Conservation (phyloP, 441 rosid genomes). For the Dalechampia spathulata region DNA sequence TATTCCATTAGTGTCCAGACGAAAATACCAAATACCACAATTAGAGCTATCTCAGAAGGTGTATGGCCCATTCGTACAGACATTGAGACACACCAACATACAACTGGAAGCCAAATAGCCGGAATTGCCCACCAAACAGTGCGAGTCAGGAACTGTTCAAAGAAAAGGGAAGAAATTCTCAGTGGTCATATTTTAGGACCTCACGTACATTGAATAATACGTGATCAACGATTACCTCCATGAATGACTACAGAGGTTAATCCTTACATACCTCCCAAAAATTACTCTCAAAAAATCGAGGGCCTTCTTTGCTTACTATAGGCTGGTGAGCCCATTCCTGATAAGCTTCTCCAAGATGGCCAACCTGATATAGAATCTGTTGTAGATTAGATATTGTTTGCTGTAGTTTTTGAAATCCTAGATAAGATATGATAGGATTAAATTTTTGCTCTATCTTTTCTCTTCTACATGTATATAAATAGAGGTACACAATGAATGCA, state of each 20-base stretch:
- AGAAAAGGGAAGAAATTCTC: too few relatives aligned
- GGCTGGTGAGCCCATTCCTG: constrained; percentile 99
- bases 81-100: constrained; percentile 54
- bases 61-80: constrained; percentile 63
- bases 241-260: too few relatives aligned
- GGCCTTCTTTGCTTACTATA: constrained; percentile 83
- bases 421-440: too few relatives aligned
- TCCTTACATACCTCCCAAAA: constrained; percentile 91
- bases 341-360: constrained; percentile 90
- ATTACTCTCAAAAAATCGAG: constrained; percentile 83
- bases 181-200: too few relatives aligned
- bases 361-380: constrained; percentile 66
- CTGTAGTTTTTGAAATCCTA: too few relatives aligned
- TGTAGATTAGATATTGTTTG: too few relatives aligned
- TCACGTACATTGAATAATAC: too few relatives aligned
- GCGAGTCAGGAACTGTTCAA: constrained; percentile 74
- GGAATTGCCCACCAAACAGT: constrained; percentile 99
- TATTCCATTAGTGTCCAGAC: constrained; percentile 87
- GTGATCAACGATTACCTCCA: too few relatives aligned
- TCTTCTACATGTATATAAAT: too few relatives aligned
- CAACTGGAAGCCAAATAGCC: constrained; percentile 82
- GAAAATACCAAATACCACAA: constrained; percentile 56
- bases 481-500: too few relatives aligned
- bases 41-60: constrained; percentile 36
- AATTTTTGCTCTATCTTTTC: too few relatives aligned